Conservation (phyloP, 129 eudicot genomes). For the Scalesia atractyloides region DNA sequence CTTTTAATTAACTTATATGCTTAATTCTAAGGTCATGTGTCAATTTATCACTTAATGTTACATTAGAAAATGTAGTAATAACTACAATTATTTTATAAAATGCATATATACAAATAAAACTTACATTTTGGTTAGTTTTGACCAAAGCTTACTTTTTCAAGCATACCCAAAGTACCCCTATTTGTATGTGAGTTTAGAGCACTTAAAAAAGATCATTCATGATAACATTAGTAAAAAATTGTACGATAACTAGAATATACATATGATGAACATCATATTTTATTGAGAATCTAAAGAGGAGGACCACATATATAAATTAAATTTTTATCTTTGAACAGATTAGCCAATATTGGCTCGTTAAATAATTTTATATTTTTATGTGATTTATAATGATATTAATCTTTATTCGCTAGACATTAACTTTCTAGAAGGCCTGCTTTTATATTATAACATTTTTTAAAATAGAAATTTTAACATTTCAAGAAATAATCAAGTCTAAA, state of each 20-base stretch:
- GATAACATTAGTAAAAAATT: too few species aligned
- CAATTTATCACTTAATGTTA: background rate
- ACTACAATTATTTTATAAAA: background rate
- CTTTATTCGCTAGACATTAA: background rate
- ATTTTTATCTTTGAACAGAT: background rate
- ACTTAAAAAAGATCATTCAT: too few species aligned
- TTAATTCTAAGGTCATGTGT: background rate
- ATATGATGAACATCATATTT: background rate
- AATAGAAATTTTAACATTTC: slow-evolving; percentile 5
- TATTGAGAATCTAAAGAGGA: background rate
- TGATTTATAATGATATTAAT: background rate
- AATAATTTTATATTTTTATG: background rate
- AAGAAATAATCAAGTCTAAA: slow-evolving; percentile 10
- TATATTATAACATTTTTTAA: background rate
- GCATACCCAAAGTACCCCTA: too few species aligned
- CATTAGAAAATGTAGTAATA: background rate
- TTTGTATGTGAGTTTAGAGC: too few species aligned
- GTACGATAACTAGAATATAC: background rate
- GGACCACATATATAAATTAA: slow-evolving; percentile 6
- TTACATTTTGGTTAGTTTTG: too few species aligned
- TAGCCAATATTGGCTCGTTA: slow-evolving; percentile 1
- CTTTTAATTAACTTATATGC: background rate
- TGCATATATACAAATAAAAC: too few species aligned
- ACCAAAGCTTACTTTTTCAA: too few species aligned
- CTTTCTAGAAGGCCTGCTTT: slow-evolving; percentile 28